Evolutionary conservation across 345 rosid genomes (phyloP).

Genomic region (Firmiana major): DNA sequence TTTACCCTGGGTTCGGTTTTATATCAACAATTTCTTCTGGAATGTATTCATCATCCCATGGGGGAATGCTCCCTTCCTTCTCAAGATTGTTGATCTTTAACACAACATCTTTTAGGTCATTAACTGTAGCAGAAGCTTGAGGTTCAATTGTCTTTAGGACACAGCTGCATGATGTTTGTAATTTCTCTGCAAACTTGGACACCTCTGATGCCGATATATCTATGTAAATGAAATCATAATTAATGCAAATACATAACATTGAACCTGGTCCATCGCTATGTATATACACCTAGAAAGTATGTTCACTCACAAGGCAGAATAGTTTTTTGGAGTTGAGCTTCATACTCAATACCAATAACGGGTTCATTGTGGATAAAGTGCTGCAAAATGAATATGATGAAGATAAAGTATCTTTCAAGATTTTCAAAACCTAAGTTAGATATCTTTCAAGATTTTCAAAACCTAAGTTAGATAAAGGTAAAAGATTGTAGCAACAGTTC

Average conservation of each 20-base stretch:
- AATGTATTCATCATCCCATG: conserved; percentile 86
- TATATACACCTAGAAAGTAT: background rate
- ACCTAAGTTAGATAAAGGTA: conserved; percentile 9
- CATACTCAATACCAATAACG: conserved; percentile 85
- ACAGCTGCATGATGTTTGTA: conserved; percentile 66
- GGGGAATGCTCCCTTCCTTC: conserved; percentile 53
- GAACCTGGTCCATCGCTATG: conserved; percentile 19
- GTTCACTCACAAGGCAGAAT: conserved; percentile 74
- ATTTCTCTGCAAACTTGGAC: conserved; percentile 70
- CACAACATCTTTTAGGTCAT: conserved; percentile 55
- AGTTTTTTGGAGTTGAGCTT: conserved; percentile 89
- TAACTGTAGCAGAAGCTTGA: conserved; percentile 59
- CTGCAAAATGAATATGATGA: conserved; percentile 29
- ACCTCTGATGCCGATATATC: conserved; percentile 77
- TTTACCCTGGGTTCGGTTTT: conserved; percentile 81
- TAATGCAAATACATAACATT: conserved; percentile 9
- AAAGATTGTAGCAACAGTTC: background rate
- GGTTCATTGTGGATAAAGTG: conserved; percentile 88
- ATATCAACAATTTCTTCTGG: conserved; percentile 75
- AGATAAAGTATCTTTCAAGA: background rate
- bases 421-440: conserved; percentile 2
- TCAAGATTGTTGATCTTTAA: conserved; percentile 55
- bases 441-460: conserved; percentile 1
- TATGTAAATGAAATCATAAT: conserved; percentile 23
- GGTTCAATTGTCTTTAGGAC: conserved; percentile 88